Percentiles rank a stretch among this genome's conserved stretches.
Evolutionary conservation across 129 eudicot genomes (phyloP).

Genomic region (Arctium lappa): DNA sequence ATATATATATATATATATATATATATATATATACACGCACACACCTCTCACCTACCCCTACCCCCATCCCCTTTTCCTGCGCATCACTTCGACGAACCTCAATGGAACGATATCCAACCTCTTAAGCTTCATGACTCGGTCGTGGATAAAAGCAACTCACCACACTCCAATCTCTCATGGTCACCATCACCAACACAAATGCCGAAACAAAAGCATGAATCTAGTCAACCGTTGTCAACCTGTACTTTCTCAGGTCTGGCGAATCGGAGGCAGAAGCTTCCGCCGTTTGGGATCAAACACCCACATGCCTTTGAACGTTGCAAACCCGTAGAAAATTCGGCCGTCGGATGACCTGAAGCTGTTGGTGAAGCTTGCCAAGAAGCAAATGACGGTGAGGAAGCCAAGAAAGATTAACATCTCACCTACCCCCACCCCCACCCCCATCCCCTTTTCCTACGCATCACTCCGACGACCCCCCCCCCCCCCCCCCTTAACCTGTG

Average conservation of each 20-base stretch:
- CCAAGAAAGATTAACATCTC: conserved; percentile 34
- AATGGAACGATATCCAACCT: conserved; percentile 62
- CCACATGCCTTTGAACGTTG: conserved; percentile 76
- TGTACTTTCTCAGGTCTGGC: conserved; percentile 47
- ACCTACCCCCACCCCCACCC: too few species aligned
- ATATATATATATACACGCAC: too few species aligned
- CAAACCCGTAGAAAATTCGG: conserved; percentile 67
- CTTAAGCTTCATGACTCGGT: conserved; percentile 56
- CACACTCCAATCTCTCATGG: conserved; percentile 64
- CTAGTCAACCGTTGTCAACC: conserved; percentile 51
- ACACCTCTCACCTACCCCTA: too few species aligned
- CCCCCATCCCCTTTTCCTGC: too few species aligned
- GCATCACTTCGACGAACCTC: conserved; percentile 33
- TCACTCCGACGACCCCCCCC: too few species aligned
- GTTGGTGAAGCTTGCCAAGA: conserved; percentile 80
- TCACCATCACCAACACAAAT: conserved; percentile 60
- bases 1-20: too few species aligned
- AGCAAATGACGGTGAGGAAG: conserved; percentile 53
- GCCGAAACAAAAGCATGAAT: conserved; percentile 68
- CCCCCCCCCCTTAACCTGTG: too few species aligned
- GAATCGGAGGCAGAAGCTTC: conserved; percentile 31
- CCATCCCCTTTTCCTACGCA: too few species aligned
- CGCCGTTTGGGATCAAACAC: conserved; percentile 52
- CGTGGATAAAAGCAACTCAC: conserved; percentile 62
- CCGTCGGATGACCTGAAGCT: conserved; percentile 74